Base-by-base conservation (phyloP, 495 filamentous ascomycete species). In the Zalerion maritima region DNA sequence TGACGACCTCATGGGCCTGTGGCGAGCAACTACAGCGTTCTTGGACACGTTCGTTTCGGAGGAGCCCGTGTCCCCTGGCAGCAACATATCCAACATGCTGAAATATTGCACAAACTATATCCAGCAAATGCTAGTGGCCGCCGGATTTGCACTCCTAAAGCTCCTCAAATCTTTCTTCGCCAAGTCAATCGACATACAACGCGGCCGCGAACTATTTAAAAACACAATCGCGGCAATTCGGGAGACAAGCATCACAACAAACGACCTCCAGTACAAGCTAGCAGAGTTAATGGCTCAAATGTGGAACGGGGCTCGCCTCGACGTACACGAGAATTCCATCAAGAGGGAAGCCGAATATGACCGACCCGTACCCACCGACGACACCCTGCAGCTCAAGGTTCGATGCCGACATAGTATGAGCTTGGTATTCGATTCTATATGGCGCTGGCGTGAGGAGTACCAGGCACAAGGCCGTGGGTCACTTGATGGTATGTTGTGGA, bases 341-440 rank as follows among this genome's bases (percentile, higher is more conserved):
- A 50, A 45, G 15, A 49, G 52, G 15, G 36, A 46, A 17, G 50
- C 46, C 12, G 44, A 54, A 17, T 55, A 57, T 22, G 52, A 62
- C 29, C 41, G 40, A 17, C 38, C 47, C 11, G 47, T 55, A 16
- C 49, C 47, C 22, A 58, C 70, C 8, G 82, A 92, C 45, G 78
- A 80, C 58, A 74, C 62, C 20, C 47, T 94, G 27, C 74, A 85
- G 52, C 60, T 94, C 10, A 86, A 83, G 50, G 81, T 93, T 4
- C 71, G 81, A 32, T 89, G 81, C 44, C 70, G 85, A 6, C 85
- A 87, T 69, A 91, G 82, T 50, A 86, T 94, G 78, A 87, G 80
- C 40, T 61, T 92, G 5, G 78, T 94, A 2, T 93, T 78, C 47
- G 85, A 94, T 54, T 83, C 78, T 3, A 82, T 91, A 14, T 92